Base-by-base conservation (phyloP, 352 stramenopile species). In the Phytophthora podocarpi region DNA sequence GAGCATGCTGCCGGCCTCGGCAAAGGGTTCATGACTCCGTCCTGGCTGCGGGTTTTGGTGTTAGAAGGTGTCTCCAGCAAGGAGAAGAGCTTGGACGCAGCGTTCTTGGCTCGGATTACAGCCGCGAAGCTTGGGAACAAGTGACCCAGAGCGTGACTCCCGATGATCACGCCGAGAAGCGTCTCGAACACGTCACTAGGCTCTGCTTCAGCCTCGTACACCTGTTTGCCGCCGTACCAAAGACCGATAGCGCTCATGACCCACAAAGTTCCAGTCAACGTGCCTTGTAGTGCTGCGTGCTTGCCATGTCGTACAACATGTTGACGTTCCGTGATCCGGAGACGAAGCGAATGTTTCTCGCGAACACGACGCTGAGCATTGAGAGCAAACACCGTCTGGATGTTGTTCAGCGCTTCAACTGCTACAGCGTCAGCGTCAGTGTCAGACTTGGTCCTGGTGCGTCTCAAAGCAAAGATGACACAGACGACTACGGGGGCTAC, bases 311-410 rank as follows among this genome's bases (percentile, higher is more conserved):
- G 12, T 10, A 52, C 20, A 18, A 59, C 11, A 12, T 34, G 35
- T 34, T 57, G 2, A 5, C 51, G 43, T 24, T 71, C 45, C 1
- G 49, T 32, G 36, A 64, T 67, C 0, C 63, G 54, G 9, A 76
- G 40, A 11, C 39, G 53, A 31, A 59, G 16, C 4, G 67, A 48
- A 23, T 73, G 62, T n/a, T 67, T 67, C 30, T 67, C 49, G 4
- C 64, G 63, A 0, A 58, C 63, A 3, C 47, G 51, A n/a, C 67
- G 67, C 12, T 72, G 58, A 7, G 63, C 67, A 21, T 76, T 73
- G 10, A 76, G 61, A 3, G 63, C 63, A 27, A 62, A 12, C n/a
- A 76, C n/a, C 12, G 64, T 72, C 31, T 51, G 62, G 36, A 76
- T 59, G 23, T 70, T 64, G 30, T 27, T 53, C 15, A 76, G 37